Conservation (phyloP, 306 rosid genomes). For the Bauhinia variegata region DNA sequence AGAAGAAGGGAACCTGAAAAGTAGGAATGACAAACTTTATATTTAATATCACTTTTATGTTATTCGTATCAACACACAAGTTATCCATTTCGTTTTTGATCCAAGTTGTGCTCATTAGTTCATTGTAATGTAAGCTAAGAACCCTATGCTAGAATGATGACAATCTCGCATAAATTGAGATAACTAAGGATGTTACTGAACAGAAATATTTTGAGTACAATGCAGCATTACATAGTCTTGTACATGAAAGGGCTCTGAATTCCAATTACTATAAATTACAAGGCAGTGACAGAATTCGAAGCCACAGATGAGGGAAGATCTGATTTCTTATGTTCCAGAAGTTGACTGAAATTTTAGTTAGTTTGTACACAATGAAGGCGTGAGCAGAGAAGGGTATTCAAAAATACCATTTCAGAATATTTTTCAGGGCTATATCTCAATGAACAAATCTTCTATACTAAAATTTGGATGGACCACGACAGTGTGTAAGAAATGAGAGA, state of each 20-base stretch:
- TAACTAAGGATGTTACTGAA: too few relatives aligned
- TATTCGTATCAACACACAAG: background rate
- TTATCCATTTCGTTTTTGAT: background rate
- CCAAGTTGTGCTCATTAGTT: slow-evolving; percentile 1
- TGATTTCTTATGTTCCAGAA: slow-evolving; percentile 15
- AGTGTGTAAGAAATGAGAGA: slow-evolving; percentile 6
- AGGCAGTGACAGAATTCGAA: slow-evolving; percentile 20
- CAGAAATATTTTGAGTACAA: too few relatives aligned
- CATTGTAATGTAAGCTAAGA: background rate
- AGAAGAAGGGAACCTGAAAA: slow-evolving; percentile 92
- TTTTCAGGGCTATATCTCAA: background rate
- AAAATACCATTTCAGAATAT: background rate
- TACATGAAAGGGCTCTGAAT: slow-evolving; percentile 9
- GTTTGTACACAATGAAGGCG: background rate
- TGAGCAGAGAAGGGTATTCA: slow-evolving; percentile 10
- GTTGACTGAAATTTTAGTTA: background rate
- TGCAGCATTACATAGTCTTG: too few relatives aligned
- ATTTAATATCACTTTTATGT: background rate
- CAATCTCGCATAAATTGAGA: background rate
- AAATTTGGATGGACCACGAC: slow-evolving; percentile 17
- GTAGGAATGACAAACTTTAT: slow-evolving; percentile 9
- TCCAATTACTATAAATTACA: slow-evolving; percentile 12
- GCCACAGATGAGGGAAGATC: background rate
- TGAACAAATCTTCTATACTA: slow-evolving; percentile 1
- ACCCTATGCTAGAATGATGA: background rate